Evolutionary conservation across 1,284 basidiomycete species (phyloP).

Genomic region (Paramarasmius palmivorus): DNA sequence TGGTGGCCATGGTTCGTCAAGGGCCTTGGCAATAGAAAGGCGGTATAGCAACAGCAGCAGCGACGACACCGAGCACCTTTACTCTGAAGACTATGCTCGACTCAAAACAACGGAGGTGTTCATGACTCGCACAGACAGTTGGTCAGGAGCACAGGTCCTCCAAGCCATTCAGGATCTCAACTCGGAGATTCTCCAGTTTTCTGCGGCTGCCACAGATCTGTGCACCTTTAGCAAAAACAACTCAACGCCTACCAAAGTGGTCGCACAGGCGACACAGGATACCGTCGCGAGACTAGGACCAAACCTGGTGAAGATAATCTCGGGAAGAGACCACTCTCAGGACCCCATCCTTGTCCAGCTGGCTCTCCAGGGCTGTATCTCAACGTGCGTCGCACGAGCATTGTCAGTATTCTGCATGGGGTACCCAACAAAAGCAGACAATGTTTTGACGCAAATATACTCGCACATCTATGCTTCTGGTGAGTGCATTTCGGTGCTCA

Average conservation of each 20-base stretch:
- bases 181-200: conserved; percentile 74
- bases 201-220: conserved; percentile 69
- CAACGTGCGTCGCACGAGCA: conserved; percentile 63
- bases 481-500: conserved; percentile 28
- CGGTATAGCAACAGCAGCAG: not conserved
- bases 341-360: conserved; percentile 75
- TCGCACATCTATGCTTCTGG: conserved; percentile 62
- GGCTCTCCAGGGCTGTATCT: conserved; percentile 67
- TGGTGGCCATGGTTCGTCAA: conserved; percentile 1
- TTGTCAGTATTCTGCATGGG: conserved; percentile 72
- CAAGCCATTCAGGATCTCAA: conserved; percentile 80
- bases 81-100: conserved; percentile 39
- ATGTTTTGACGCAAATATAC: conserved; percentile 64
- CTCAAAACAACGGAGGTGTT: conserved; percentile 60
- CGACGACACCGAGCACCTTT: conserved; percentile 4
- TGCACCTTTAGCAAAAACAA: conserved; percentile 45
- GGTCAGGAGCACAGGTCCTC: conserved; percentile 75
- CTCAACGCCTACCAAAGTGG: conserved; percentile 34
- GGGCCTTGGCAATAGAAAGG: not conserved
- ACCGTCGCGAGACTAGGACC: conserved; percentile 60
- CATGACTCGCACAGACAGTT: conserved; percentile 69
- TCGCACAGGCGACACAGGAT: conserved; percentile 52
- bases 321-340: conserved; percentile 64
- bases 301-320: conserved; percentile 57
- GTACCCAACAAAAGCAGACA: conserved; percentile 67